These are phyloP conservation scores for Thraustochytrium striatum DNA, from an alignment of 352 stramenopile species.

Conservation along the genomic window DNA sequence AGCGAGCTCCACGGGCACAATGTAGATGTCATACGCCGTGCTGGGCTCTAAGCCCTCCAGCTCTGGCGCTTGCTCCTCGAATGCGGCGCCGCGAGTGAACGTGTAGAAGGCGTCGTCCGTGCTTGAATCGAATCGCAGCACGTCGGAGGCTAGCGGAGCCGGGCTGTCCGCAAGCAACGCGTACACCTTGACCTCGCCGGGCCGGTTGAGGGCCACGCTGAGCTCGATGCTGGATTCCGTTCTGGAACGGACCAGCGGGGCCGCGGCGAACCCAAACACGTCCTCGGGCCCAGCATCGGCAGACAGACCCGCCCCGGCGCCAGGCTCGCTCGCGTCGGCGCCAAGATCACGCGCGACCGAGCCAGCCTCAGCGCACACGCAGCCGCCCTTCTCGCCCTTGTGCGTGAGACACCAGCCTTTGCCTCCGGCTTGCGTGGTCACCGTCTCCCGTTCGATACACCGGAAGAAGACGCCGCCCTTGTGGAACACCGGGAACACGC, in stretches of 20 bases:
- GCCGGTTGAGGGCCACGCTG: not conserved
- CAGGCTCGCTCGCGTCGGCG: no score
- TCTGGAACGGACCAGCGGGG: no score
- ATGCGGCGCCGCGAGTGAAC: not conserved
- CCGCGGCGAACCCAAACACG: no score
- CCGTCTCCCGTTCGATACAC: conserved; percentile 7
- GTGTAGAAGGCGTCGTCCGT: conserved; percentile 10
- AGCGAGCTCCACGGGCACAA: no score
- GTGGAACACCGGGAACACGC: conserved; percentile 27
- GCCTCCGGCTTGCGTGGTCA: not conserved
- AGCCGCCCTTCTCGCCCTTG: conserved; percentile 27
- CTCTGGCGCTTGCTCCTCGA: conserved; percentile 2
- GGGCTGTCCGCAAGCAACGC: conserved; percentile 7
- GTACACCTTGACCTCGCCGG: conserved; percentile 16
- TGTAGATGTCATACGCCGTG: conserved; percentile 37
- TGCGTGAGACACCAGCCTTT: conserved; percentile 40
- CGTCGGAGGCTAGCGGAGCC: not conserved
- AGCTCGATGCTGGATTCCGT: not conserved
- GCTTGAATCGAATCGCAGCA: conserved; percentile 5
- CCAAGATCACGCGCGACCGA: no score
- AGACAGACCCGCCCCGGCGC: no score
- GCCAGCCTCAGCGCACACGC: not conserved
- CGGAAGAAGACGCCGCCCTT: conserved; percentile 21
- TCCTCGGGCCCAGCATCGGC: no score
- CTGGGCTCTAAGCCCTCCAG: conserved; percentile 33